These are phyloP conservation scores for Myxozyma geophila DNA, from an alignment of 805 yeast genomes.

Conservation along the genomic window DNA sequence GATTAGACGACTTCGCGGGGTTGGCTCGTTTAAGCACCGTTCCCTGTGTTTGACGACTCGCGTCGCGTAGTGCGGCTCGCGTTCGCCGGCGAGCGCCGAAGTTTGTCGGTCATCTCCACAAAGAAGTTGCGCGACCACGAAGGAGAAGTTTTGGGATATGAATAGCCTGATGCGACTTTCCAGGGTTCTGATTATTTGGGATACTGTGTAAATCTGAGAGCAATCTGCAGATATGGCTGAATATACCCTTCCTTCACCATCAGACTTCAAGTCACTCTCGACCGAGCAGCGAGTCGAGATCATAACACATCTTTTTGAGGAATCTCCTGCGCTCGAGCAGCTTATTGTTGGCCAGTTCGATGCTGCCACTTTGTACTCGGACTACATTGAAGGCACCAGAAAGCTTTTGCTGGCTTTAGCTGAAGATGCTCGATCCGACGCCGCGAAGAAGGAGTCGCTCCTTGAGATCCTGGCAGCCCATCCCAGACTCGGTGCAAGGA, in stretches of 20 bases:
- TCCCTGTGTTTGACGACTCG: not conserved
- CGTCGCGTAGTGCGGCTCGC: slow-evolving; percentile 9
- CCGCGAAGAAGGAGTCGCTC: slow-evolving; percentile 39
- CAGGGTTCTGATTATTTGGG: not conserved
- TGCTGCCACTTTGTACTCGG: slow-evolving; percentile 39
- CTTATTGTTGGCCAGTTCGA: slow-evolving; percentile 46
- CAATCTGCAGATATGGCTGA: slow-evolving; percentile 4
- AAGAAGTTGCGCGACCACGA: not conserved
- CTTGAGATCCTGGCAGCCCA: slow-evolving; percentile 78
- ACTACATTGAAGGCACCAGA: slow-evolving; percentile 56
- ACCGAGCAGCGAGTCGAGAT: slow-evolving; percentile 47
- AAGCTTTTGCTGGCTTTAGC: slow-evolving; percentile 47
- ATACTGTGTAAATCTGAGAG: not conserved
- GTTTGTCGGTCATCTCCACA: slow-evolving; percentile 24
- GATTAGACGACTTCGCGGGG: too few species aligned
- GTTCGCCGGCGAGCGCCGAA: slow-evolving; percentile 15
- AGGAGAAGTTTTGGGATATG: not conserved
- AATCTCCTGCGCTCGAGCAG: slow-evolving; percentile 55
- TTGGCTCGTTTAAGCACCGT: too few species aligned
- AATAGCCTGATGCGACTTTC: not conserved
- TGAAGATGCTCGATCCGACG: slow-evolving; percentile 37
- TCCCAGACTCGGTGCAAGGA: slow-evolving; percentile 77
- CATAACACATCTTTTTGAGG: slow-evolving; percentile 67
- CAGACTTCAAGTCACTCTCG: slow-evolving; percentile 20
- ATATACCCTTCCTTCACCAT: slow-evolving; percentile 33